These are phyloP conservation scores for Uronychia binucleata DNA, from an alignment of 73 alveolate genomes.

Conservation along the genomic window DNA sequence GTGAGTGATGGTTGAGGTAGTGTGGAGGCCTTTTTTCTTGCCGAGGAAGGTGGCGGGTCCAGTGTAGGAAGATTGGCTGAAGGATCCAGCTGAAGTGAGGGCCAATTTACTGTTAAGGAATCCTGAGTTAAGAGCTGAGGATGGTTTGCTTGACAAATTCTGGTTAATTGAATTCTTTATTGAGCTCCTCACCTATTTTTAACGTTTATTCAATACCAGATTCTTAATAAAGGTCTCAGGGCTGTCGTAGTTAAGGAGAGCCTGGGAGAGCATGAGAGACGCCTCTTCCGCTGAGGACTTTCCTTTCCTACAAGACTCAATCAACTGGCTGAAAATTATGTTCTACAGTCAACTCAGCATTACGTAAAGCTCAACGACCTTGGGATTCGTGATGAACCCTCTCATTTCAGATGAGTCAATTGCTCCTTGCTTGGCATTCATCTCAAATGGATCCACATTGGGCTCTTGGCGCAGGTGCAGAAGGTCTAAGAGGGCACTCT, in stretches of 20 bases:
- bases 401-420: not conserved
- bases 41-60: no score
- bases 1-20: no score
- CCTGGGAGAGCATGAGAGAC: not conserved
- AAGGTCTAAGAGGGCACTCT: not conserved
- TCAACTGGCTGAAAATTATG: not conserved
- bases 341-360: no score
- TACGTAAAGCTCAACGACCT: not conserved
- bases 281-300: not conserved
- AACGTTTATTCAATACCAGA: not conserved
- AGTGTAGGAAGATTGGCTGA: no score
- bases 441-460: not conserved
- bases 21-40: no score
- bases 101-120: no score
- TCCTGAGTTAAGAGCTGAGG: no score
- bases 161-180: not conserved
- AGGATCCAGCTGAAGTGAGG: no score
- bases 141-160: no score
- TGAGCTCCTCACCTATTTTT: not conserved
- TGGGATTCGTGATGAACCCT: not conserved
- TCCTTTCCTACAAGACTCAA: not conserved
- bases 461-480: not conserved
- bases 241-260: not conserved
- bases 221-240: not conserved
- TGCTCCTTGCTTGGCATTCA: not conserved